Percentiles rank a stretch among this genome's conserved stretches.
Conservation (phyloP, 371 early-diverging fungal species). For the Syncephalis fuscata region DNA sequence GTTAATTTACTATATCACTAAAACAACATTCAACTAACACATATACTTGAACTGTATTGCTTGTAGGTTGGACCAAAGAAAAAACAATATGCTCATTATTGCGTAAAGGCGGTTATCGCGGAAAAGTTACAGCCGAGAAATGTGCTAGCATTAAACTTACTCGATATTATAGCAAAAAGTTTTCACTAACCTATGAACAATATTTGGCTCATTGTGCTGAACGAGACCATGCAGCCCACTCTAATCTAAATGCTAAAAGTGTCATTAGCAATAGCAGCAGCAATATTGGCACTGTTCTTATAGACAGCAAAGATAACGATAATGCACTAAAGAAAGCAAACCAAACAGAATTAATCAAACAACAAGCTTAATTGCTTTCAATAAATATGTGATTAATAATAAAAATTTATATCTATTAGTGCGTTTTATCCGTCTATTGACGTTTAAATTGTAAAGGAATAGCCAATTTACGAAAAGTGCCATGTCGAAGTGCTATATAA, state of each 20-base stretch:
- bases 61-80: constrained; percentile 66
- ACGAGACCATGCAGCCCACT: no score
- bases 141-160: constrained; percentile 40
- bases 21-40: neutral
- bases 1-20: constrained; percentile 12
- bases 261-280: no score
- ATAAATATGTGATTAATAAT: neutral
- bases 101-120: constrained; percentile 65
- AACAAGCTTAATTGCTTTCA: neutral
- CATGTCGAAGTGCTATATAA: no score
- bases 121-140: constrained; percentile 33
- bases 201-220: constrained; percentile 16
- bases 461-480: no score
- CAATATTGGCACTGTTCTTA: no score
- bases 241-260: no score
- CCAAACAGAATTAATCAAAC: no score
- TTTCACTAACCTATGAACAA: constrained; percentile 36
- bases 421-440: neutral
- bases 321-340: no score
- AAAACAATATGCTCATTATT: constrained; percentile 72
- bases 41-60: constrained; percentile 8
- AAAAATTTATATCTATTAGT: neutral
- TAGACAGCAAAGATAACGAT: no score
- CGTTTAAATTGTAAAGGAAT: constrained; percentile 2
- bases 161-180: constrained; percentile 69